Percentiles rank a stretch among this genome's conserved stretches.
phyloP scores from a whole-genome alignment of 1,284 basidiomycete genomes.

The Leccinum subfulvum region DNA sequence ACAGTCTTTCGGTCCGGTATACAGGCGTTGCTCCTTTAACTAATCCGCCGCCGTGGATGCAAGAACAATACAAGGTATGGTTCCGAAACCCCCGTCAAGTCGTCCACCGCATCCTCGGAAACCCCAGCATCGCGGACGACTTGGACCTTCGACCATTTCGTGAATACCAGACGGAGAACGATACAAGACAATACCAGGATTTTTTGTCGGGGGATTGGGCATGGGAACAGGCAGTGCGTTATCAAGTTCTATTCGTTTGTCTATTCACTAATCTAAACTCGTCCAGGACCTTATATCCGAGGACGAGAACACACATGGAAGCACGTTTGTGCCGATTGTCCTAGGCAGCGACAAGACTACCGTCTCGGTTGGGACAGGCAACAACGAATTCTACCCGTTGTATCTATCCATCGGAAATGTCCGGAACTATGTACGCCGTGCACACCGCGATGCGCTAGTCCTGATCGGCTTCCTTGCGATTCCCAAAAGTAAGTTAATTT shows the following conservation, averaged over 20 bases:
- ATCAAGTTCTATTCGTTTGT: background rate
- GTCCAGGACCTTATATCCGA: slow-evolving; percentile 16
- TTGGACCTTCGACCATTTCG: slow-evolving; percentile 32
- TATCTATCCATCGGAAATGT: background rate
- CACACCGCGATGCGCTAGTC: background rate
- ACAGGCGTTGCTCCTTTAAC: background rate
- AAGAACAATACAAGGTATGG: background rate
- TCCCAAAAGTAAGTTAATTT: background rate
- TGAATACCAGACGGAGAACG: slow-evolving; percentile 15
- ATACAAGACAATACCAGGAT: slow-evolving; percentile 25
- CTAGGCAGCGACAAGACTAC: slow-evolving; percentile 39
- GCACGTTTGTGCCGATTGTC: slow-evolving; percentile 34
- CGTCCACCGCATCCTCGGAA: slow-evolving; percentile 20
- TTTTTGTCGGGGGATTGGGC: slow-evolving; percentile 18
- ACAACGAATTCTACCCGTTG: slow-evolving; percentile 1
- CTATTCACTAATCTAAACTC: background rate
- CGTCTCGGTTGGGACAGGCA: slow-evolving; percentile 31
- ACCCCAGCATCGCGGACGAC: slow-evolving; percentile 26
- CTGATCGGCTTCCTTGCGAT: background rate
- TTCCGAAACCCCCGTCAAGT: background rate
- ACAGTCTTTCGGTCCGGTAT: background rate
- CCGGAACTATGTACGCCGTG: background rate
- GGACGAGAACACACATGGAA: slow-evolving; percentile 27
- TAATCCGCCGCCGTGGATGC: background rate
- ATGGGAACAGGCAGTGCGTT: slow-evolving; percentile 28